These are phyloP conservation scores for Chaetothyriales sp. DNA, from an alignment of 2,329 filamentous ascomycete species.

Conservation along the genomic window DNA sequence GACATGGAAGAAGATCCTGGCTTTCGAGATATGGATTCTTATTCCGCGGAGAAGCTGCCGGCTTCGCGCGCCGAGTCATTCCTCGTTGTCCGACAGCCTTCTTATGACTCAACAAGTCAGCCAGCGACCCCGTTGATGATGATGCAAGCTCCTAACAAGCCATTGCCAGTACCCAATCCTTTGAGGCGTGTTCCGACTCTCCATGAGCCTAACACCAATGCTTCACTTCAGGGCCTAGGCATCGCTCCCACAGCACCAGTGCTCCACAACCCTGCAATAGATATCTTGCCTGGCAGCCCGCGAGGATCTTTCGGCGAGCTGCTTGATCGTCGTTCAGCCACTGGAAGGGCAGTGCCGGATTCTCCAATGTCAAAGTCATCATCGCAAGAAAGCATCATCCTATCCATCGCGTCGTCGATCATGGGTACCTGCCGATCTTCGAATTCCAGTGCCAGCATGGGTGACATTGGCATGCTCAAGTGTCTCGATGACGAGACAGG, in stretches of 20 bases:
- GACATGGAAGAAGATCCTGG: conserved; percentile 6
- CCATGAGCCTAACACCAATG: neutral
- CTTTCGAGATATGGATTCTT: neutral
- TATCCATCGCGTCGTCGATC: conserved; percentile 34
- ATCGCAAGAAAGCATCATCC: conserved; percentile 41
- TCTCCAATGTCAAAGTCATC: conserved; percentile 41
- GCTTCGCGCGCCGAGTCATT: neutral
- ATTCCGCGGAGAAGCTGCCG: neutral
- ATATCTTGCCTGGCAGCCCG: neutral
- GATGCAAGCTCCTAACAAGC: neutral
- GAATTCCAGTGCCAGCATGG: conserved; percentile 30
- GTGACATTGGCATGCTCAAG: conserved; percentile 21
- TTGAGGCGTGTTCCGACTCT: neutral
- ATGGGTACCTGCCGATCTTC: conserved; percentile 34
- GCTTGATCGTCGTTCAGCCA: neutral
- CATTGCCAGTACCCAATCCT: neutral
- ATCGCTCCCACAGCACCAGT: neutral
- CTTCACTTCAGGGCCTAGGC: neutral
- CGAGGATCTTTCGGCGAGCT: neutral
- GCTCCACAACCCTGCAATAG: neutral
- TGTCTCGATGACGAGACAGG: conserved; percentile 17
- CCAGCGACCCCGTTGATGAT: neutral
- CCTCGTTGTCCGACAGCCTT: conserved; percentile 1
- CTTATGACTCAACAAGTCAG: neutral
- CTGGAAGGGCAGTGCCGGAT: conserved; percentile 27